Base-by-base conservation (phyloP, 192 early-diverging fungal genomes). In the Backusella westeae region DNA sequence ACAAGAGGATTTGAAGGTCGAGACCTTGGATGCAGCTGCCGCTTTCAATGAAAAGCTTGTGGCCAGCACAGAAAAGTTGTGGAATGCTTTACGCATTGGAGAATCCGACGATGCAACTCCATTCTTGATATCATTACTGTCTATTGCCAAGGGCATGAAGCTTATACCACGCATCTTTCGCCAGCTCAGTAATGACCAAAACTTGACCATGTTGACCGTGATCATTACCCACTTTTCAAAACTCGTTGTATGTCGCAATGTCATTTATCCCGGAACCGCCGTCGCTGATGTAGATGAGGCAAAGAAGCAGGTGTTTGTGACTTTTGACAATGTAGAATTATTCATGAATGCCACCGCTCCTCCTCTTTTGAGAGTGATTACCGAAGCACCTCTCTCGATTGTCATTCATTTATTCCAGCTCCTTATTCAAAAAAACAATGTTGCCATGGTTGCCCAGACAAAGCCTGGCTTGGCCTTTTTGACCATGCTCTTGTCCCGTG, bases 281-380 rank as follows among this genome's bases (percentile, higher is more conserved):
- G 49, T 81, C 5, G 73, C 74, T 41, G 70, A 68, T 69, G 71
- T 73, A 7, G 69, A 83, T 14, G 73, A 74, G 39, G 78, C 73
- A 26, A 69, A 81, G 42, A 59, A 67, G n/a, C 75, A 69, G 32
- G 32, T 42, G 39, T 81, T 81, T 65, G 74, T 67, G 9, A 81
- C 84, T 35, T 84, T 81, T 73, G 91, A 95, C 67, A 90, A 93
- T 77, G 90, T 93, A 42, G 95, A 96, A 68, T 72, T 96, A 63
- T 98, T 98, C 73, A 89, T 98, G 89, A 89, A 93, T 71, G 89
- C 90, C 6, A 91, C 96, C n/a, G 87, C 98, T 42, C 98, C 98
- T 9, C 90, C 93, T 8, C 78, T 96, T 10, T 88, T 96, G 26
- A 86, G 85, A 7, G 91, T 97, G 70, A 82, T 98, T 34, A 85